These are phyloP conservation scores for Jatropha podagrica DNA, from an alignment of 441 rosid genomes.

Conservation along the genomic window DNA sequence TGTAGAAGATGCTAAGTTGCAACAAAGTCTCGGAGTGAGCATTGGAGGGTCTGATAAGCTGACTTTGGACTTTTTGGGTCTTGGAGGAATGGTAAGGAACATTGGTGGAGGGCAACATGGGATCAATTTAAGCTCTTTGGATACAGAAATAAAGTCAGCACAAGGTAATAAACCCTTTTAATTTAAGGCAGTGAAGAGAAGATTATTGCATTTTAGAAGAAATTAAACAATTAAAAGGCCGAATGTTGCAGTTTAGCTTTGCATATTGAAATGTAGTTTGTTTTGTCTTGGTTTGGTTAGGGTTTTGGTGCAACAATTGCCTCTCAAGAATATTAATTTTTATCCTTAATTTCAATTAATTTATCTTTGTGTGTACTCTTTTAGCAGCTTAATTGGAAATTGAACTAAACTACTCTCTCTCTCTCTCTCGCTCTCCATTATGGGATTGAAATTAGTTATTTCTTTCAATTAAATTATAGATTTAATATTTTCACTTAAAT, in stretches of 20 bases:
- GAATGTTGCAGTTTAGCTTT: conserved; percentile 21
- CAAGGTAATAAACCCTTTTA: conserved; percentile 36
- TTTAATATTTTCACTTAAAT: too few species aligned
- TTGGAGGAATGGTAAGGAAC: conserved; percentile 62
- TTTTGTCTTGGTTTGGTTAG: not conserved
- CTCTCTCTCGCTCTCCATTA: not conserved
- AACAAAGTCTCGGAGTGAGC: conserved; percentile 24
- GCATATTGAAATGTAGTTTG: conserved; percentile 7
- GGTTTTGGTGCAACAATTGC: not conserved
- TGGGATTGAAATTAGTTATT: too few species aligned
- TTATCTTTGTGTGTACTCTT: not conserved
- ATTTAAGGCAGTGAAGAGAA: not conserved
- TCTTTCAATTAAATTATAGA: too few species aligned
- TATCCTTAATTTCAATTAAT: not conserved
- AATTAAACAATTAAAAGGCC: not conserved
- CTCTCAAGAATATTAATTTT: not conserved
- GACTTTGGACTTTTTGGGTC: conserved; percentile 77
- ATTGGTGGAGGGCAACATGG: conserved; percentile 47
- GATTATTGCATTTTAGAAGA: conserved; percentile 7
- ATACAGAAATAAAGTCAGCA: conserved; percentile 33
- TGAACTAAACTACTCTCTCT: not conserved
- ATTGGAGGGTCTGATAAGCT: conserved; percentile 38
- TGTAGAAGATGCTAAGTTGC: conserved; percentile 29
- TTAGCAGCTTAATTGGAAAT: not conserved
- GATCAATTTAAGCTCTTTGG: conserved; percentile 35